Evolutionary conservation across 306 rosid species (phyloP).

Genomic region (Sophora flavescens): DNA sequence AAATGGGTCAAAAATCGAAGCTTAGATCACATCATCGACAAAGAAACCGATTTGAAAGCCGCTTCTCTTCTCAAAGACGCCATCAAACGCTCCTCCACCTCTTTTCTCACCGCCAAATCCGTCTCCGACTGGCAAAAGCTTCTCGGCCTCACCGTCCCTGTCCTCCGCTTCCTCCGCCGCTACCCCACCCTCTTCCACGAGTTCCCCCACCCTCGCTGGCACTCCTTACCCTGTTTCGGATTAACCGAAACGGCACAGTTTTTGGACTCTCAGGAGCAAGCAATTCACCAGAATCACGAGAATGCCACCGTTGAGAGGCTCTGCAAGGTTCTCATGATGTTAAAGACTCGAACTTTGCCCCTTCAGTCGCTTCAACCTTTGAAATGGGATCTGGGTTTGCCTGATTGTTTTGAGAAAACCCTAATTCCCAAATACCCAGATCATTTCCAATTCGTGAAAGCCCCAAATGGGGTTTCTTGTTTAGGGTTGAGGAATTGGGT

Average conservation of each 20-base stretch:
- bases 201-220: conserved; percentile 85
- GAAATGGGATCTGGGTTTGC: conserved; percentile 89
- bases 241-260: conserved; percentile 74
- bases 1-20: conserved; percentile 91
- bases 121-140: conserved; percentile 85
- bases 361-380: conserved; percentile 65
- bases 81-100: conserved; percentile 81
- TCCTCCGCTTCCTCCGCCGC: conserved; percentile 88
- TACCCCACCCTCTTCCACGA: conserved; percentile 86
- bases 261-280: conserved; percentile 70
- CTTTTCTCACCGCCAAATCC: conserved; percentile 76
- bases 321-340: conserved; percentile 84
- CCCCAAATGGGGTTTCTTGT: conserved; percentile 59
- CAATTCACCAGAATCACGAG: conserved; percentile 61
- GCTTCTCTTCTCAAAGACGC: conserved; percentile 90
- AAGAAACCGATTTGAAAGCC: conserved; percentile 88
- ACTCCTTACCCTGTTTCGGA: conserved; percentile 75
- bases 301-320: conserved; percentile 64
- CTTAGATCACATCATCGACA: conserved; percentile 85
- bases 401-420: conserved; percentile 73
- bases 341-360: conserved; percentile 55
- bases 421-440: conserved; percentile 71
- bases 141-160: conserved; percentile 93
- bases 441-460: conserved; percentile 60
- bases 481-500: conserved; percentile 60